phyloP scores from a whole-genome alignment of 75 land plant genomes.

The Pinus taeda region DNA sequence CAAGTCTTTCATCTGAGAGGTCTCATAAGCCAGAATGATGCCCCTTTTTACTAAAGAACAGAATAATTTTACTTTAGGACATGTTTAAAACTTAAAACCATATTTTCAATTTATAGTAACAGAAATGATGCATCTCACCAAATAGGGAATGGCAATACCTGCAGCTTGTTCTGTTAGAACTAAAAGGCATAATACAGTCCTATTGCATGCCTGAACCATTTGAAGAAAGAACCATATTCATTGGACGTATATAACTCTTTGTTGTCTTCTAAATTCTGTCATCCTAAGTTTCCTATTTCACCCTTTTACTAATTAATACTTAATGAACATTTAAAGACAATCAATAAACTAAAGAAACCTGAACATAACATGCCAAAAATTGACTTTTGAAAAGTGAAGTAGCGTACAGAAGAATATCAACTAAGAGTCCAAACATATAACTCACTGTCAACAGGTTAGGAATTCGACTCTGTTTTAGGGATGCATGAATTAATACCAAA shows the following conservation, averaged over 20 bases:
- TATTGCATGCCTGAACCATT: slow-evolving; percentile 1
- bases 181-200: background rate
- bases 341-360: slow-evolving; percentile 1
- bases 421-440: background rate
- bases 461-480: background rate
- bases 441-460: background rate
- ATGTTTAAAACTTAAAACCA: background rate
- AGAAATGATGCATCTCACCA: background rate
- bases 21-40: background rate
- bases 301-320: background rate
- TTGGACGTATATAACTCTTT: background rate
- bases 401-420: background rate
- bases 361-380: slow-evolving; percentile 1
- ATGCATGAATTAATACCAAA: background rate
- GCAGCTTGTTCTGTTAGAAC: too few species aligned
- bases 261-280: background rate
- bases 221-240: background rate
- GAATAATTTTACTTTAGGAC: background rate
- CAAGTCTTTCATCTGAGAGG: background rate
- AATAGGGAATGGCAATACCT: background rate
- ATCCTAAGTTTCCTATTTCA: background rate
- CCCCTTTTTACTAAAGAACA: background rate
- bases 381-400: background rate
- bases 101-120: background rate
- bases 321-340: background rate